These are phyloP conservation scores for Hortaea sp. DNA, from an alignment of 2,329 filamentous ascomycete species.

Conservation along the genomic window DNA sequence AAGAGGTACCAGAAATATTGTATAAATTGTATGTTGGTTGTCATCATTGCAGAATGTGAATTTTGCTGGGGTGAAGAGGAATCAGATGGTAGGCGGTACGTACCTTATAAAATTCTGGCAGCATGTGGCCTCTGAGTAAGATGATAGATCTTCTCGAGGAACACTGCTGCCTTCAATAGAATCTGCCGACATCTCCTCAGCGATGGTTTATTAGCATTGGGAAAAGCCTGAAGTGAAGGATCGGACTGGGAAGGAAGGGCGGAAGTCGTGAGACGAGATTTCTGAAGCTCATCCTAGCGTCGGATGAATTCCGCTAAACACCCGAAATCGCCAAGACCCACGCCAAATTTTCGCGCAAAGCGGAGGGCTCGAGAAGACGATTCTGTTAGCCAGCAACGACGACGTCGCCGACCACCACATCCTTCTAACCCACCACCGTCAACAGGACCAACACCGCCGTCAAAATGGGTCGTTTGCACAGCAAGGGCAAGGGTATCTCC, in stretches of 20 bases:
- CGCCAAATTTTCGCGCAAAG: not conserved
- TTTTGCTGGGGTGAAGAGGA: constrained; percentile 42
- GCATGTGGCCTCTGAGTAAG: too few species aligned
- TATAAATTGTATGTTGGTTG: constrained; percentile 7
- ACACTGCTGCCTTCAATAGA: too few species aligned
- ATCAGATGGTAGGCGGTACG: too few species aligned
- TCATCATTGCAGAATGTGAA: constrained; percentile 55
- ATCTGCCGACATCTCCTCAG: too few species aligned
- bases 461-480: constrained; percentile 96
- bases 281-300: too few species aligned
- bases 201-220: too few species aligned
- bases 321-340: not conserved
- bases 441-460: constrained; percentile 19
- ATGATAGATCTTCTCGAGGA: too few species aligned
- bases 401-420: not conserved
- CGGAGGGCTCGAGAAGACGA: not conserved
- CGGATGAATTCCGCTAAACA: too few species aligned
- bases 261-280: too few species aligned
- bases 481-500: constrained; percentile 98
- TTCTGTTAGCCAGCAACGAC: not conserved
- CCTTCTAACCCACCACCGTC: constrained; percentile 1
- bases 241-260: too few species aligned
- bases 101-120: too few species aligned
- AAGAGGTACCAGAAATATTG: constrained; percentile 95
- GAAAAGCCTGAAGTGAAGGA: too few species aligned